Percentiles rank a stretch among this genome's conserved stretches.
Conservation (phyloP, 352 stramenopile species). For the Phytophthora brassicae region DNA sequence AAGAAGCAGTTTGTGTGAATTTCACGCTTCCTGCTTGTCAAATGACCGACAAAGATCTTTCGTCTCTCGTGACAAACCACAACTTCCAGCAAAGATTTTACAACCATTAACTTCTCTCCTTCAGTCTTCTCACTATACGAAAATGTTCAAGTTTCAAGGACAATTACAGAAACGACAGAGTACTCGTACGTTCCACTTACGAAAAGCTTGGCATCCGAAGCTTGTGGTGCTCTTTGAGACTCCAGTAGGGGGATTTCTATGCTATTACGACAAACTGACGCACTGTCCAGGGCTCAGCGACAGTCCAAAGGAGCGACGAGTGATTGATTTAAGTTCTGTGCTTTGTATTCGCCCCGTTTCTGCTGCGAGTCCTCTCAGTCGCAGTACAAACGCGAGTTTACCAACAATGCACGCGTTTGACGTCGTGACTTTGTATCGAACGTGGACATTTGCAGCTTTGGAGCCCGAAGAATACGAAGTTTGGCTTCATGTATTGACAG, state of each 20-base stretch:
- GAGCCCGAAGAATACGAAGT: slow-evolving; percentile 52
- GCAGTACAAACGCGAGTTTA: background rate
- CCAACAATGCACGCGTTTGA: slow-evolving; percentile 50
- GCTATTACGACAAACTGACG: slow-evolving; percentile 71
- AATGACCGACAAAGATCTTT: slow-evolving; percentile 31
- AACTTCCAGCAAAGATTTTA: slow-evolving; percentile 17
- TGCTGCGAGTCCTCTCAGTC: background rate
- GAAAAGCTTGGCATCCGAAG: slow-evolving; percentile 62
- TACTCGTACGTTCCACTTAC: slow-evolving; percentile 56
- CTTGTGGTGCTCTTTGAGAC: slow-evolving; percentile 59
- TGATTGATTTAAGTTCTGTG: slow-evolving; percentile 71
- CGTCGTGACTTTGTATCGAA: slow-evolving; percentile 73
- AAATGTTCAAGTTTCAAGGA: slow-evolving; percentile 62
- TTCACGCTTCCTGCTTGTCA: slow-evolving; percentile 32
- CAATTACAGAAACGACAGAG: slow-evolving; percentile 50
- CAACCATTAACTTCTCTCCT: slow-evolving; percentile 30
- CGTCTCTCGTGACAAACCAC: slow-evolving; percentile 32
- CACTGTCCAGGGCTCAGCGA: slow-evolving; percentile 63
- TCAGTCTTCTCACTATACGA: slow-evolving; percentile 48
- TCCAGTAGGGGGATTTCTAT: slow-evolving; percentile 62
- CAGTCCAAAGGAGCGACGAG: slow-evolving; percentile 49
- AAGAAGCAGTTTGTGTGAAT: slow-evolving; percentile 32
- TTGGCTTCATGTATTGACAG: slow-evolving; percentile 58
- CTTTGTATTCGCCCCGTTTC: slow-evolving; percentile 68
- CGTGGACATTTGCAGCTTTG: slow-evolving; percentile 63